Base-by-base conservation (phyloP, 169 alveolate species). In the Plasmodium cynomolgi region DNA sequence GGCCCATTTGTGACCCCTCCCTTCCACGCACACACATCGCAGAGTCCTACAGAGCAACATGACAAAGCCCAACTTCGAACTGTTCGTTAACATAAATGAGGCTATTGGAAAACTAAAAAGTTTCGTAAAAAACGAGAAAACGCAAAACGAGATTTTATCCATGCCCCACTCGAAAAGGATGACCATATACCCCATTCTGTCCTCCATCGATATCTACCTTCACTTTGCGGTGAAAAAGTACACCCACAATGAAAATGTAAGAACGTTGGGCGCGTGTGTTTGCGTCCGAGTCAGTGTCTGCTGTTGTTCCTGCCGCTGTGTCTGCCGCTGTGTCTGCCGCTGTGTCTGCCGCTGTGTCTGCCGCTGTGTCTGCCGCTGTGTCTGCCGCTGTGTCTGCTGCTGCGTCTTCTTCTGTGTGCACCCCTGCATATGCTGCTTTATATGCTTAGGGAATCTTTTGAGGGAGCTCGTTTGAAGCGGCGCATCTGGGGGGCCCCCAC, bases 241-340 rank as follows among this genome's bases (percentile, higher is more conserved):
- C 23, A 80, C 94, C 17, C 90, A 88, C 81, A 88, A 79, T 39
- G 94, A 88, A 74, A 88, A 88, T 50, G 94, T 88, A 80, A 88
- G 44, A 20, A 71, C 3, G 34, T n/a, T 26, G 7, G 1, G 17
- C 5, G 56, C 33, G n/a, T 84, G 5, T 34, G 50, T 41, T 81
- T 81, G 5, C 44, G 44, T 79, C 68, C 20, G 31, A 37, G 37
- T n/a, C 11, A 9, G 26, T 58, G 74, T 31, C 15, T 84, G n/a
- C 26, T 20, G 33, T n/a, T n/a, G n/a, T n/a, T n/a, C n/a, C n/a
- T n/a, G n/a, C n/a, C n/a, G n/a, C n/a, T n/a, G n/a, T n/a, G n/a
- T n/a, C n/a, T n/a, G n/a, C n/a, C n/a, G n/a, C n/a, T n/a, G n/a
- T n/a, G n/a, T n/a, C n/a, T n/a, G n/a, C n/a, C n/a, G n/a, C n/a